These are phyloP conservation scores for Suhomyces sp. DNA, from an alignment of 805 yeast species.

Conservation along the genomic window DNA sequence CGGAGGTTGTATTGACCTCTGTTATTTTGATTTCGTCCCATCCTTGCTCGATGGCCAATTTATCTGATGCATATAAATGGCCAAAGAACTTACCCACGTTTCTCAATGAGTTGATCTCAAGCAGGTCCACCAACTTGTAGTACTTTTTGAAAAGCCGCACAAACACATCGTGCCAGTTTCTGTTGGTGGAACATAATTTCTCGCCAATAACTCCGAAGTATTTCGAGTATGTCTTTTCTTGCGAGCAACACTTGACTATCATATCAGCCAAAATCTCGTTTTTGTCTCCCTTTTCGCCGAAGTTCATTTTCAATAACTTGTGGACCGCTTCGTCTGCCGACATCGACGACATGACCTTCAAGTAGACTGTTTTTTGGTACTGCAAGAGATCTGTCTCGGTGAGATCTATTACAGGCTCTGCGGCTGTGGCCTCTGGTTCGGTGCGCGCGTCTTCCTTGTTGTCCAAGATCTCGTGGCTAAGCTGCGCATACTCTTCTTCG, in stretches of 20 bases:
- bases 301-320: conserved; percentile 57
- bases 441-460: conserved; percentile 16
- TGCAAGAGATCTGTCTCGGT: conserved; percentile 63
- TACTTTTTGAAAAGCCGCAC: conserved; percentile 50
- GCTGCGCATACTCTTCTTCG: conserved; percentile 46
- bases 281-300: conserved; percentile 22
- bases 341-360: conserved; percentile 85
- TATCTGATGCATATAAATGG: conserved; percentile 69
- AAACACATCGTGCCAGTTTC: conserved; percentile 59
- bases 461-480: conserved; percentile 47
- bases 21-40: conserved; percentile 57
- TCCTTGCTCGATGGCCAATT: conserved; percentile 56
- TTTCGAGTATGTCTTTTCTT: conserved; percentile 83
- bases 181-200: conserved; percentile 50
- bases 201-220: conserved; percentile 78
- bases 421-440: conserved; percentile 12
- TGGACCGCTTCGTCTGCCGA: conserved; percentile 92
- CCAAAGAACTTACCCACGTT: conserved; percentile 87
- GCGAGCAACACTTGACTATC: conserved; percentile 76
- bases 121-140: conserved; percentile 59
- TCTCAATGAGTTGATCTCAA: conserved; percentile 70
- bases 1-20: conserved; percentile 72
- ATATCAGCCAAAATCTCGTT: conserved; percentile 63
- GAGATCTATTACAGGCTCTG: conserved; percentile 51
- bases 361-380: conserved; percentile 72